Conservation (phyloP, 441 rosid genomes). For the Euphorbia corollata region DNA sequence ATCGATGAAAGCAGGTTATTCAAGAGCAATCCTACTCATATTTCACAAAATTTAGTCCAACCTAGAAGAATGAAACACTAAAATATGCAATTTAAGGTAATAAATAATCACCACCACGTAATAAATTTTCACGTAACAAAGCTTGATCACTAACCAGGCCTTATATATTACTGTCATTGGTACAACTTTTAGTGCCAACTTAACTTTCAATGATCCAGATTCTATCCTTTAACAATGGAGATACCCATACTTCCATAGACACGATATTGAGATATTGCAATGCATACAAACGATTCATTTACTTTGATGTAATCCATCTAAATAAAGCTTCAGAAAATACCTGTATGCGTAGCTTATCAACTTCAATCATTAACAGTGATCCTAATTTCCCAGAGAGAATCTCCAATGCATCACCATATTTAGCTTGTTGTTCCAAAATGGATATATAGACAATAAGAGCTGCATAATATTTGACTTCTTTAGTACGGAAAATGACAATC, state of each 20-base stretch:
- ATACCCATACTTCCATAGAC: background rate
- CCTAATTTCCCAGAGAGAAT: conserved; percentile 80
- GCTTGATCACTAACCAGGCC: background rate
- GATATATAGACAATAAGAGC: conserved; percentile 91
- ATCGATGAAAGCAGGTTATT: no score
- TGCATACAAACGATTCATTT: background rate
- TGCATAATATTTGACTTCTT: conserved; percentile 29
- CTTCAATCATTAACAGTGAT: conserved; percentile 80
- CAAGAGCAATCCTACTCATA: no score
- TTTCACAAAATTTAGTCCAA: no score
- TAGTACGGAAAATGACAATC: conserved; percentile 14
- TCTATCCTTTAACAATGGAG: background rate
- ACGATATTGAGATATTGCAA: background rate
- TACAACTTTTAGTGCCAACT: background rate
- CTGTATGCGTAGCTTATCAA: conserved; percentile 85
- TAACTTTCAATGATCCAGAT: background rate
- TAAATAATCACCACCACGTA: no score
- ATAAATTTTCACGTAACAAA: no score
- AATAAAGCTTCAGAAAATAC: conserved; percentile 46
- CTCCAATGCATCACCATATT: conserved; percentile 75
- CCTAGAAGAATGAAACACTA: no score
- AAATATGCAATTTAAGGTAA: background rate
- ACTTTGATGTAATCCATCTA: background rate
- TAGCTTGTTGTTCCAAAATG: conserved; percentile 83
- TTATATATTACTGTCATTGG: background rate